phyloP scores from a whole-genome alignment of 176 grass and related monocot species.

The Rhynchospora pubera region DNA sequence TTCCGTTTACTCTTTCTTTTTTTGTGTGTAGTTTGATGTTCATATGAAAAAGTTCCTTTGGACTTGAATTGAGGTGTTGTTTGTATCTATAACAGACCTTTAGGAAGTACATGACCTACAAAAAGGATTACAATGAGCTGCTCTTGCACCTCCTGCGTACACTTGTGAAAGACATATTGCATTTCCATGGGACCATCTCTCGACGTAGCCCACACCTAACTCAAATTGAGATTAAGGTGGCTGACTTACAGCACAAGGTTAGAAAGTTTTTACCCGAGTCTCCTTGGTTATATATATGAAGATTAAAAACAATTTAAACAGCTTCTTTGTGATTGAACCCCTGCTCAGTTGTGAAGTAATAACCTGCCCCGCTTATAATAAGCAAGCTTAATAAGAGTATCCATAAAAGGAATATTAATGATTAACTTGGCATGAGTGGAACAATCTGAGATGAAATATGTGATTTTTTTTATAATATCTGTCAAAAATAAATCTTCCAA shows the following conservation, averaged over 20 bases:
- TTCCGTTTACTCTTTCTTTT: background rate
- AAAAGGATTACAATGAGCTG: constrained; percentile 94
- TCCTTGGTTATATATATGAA: background rate
- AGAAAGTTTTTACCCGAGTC: background rate
- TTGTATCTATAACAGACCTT: constrained; percentile 52
- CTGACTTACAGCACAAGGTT: constrained; percentile 80
- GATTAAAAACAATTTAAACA: background rate
- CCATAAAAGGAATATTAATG: background rate
- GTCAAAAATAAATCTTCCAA: background rate
- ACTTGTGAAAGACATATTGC: constrained; percentile 71
- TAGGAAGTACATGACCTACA: constrained; percentile 92
- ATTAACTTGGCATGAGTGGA: background rate
- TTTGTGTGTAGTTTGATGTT: background rate
- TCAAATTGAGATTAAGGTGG: constrained; percentile 66
- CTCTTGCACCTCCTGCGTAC: constrained; percentile 80
- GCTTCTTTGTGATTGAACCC: background rate
- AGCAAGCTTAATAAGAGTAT: background rate
- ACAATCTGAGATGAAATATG: background rate
- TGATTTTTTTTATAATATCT: background rate
- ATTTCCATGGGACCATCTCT: constrained; percentile 75
- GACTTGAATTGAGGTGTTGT: constrained; percentile 25
- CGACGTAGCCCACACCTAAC: constrained; percentile 36
- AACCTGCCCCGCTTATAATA: background rate
- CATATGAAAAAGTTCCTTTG: background rate
- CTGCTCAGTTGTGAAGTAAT: background rate